Evolutionary conservation across 495 filamentous ascomycete species (phyloP).

Genomic region (Achaetomiella virescens): DNA sequence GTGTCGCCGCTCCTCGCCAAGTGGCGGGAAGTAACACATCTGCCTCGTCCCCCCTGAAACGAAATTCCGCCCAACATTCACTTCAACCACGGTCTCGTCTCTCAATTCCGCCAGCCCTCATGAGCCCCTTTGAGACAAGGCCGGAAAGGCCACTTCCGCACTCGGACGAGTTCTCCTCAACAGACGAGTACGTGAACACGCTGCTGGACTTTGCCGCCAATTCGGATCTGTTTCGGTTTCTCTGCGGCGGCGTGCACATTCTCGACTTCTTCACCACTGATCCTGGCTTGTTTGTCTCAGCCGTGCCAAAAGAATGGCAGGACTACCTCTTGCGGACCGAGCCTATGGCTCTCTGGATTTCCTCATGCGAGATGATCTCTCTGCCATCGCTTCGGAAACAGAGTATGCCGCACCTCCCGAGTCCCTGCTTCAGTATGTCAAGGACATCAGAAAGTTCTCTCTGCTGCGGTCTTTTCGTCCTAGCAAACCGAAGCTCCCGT

Average conservation of each 20-base stretch:
- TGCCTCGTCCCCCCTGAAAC: neutral
- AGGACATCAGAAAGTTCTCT: slow-evolving; percentile 62
- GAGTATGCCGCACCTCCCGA: slow-evolving; percentile 53
- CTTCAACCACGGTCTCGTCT: neutral
- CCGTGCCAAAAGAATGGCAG: slow-evolving; percentile 76
- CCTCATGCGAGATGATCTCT: slow-evolving; percentile 67
- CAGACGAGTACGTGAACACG: slow-evolving; percentile 69
- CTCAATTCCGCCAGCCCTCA: slow-evolving; percentile 1
- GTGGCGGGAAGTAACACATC: neutral
- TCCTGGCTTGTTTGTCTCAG: slow-evolving; percentile 63
- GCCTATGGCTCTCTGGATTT: slow-evolving; percentile 71
- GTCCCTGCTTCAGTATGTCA: slow-evolving; percentile 66
- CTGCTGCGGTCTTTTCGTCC: slow-evolving; percentile 55
- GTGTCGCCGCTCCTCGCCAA: neutral
- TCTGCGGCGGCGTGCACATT: slow-evolving; percentile 92
- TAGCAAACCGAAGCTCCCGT: slow-evolving; percentile 37
- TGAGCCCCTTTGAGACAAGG: slow-evolving; percentile 27
- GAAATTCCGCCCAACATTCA: neutral
- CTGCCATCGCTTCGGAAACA: slow-evolving; percentile 24
- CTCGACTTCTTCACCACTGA: slow-evolving; percentile 91
- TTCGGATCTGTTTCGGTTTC: slow-evolving; percentile 70
- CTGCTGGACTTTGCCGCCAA: slow-evolving; percentile 70
- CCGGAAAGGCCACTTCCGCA: slow-evolving; percentile 40
- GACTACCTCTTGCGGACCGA: slow-evolving; percentile 63
- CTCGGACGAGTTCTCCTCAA: slow-evolving; percentile 37